Evolutionary conservation across 495 filamentous ascomycete genomes (phyloP).

Genomic region (Xylaria palmicola): DNA sequence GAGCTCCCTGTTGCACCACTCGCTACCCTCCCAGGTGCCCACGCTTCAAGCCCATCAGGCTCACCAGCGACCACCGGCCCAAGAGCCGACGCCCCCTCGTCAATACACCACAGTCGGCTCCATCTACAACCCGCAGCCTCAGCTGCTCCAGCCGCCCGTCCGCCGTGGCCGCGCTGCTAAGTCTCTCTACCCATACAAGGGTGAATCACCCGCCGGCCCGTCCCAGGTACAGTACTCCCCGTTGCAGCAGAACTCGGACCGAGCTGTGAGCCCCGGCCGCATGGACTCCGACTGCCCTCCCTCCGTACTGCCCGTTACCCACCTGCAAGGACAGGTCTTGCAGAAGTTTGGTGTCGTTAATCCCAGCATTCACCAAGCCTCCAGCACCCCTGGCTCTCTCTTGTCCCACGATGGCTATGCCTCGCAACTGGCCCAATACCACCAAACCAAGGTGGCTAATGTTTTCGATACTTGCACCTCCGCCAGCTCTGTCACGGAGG

Average conservation of each 20-base stretch:
- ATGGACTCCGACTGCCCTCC: neutral
- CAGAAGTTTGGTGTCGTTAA: neutral
- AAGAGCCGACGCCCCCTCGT: conserved; percentile 1
- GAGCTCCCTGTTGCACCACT: neutral
- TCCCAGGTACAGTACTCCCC: conserved; percentile 39
- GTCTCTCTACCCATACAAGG: conserved; percentile 24
- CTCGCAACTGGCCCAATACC: neutral
- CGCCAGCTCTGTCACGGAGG: neutral
- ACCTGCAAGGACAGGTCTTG: conserved; percentile 3
- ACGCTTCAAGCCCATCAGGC: neutral
- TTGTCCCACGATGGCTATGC: no score
- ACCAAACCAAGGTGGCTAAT: neutral
- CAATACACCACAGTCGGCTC: conserved; percentile 50
- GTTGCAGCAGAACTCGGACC: conserved; percentile 50
- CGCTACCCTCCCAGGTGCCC: neutral
- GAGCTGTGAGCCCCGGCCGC: conserved; percentile 38
- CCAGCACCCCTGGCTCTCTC: neutral
- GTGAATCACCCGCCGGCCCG: conserved; percentile 21
- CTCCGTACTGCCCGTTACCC: neutral
- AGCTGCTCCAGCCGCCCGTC: conserved; percentile 43
- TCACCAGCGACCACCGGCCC: neutral
- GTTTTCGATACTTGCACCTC: neutral
- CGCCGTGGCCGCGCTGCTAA: conserved; percentile 41
- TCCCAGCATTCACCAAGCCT: neutral
- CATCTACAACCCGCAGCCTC: conserved; percentile 41